phyloP scores from a whole-genome alignment of 805 yeast genomes.

The Candida coquimbonensis region DNA sequence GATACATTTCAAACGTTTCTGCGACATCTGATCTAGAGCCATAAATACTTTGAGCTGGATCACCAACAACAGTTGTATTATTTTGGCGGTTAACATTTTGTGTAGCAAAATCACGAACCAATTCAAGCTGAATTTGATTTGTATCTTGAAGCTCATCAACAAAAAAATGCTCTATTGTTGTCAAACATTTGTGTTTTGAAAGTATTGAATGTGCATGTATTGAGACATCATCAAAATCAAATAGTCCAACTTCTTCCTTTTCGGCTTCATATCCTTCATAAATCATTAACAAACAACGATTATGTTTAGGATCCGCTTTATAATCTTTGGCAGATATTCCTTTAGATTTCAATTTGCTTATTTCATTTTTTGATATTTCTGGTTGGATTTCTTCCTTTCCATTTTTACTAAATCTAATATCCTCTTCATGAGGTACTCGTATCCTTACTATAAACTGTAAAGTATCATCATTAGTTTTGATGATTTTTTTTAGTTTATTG shows the following conservation, averaged over 20 bases:
- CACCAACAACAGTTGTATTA: constrained; percentile 86
- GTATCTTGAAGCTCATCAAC: constrained; percentile 97
- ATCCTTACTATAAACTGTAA: no score
- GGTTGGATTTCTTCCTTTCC: background rate
- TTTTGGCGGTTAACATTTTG: constrained; percentile 33
- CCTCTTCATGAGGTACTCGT: no score
- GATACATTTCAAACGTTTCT: constrained; percentile 47
- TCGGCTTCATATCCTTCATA: constrained; percentile 48
- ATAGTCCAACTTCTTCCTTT: constrained; percentile 30
- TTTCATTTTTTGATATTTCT: constrained; percentile 12
- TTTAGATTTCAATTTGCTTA: constrained; percentile 51
- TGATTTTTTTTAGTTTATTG: constrained; percentile 29
- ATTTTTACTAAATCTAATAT: no score
- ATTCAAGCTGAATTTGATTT: constrained; percentile 65
- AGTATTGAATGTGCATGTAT: constrained; percentile 48
- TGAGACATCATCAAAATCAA: constrained; percentile 85
- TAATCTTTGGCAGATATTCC: constrained; percentile 42
- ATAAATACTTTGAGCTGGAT: constrained; percentile 93
- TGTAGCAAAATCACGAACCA: constrained; percentile 48
- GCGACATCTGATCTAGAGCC: constrained; percentile 78
- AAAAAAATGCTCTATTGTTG: constrained; percentile 55
- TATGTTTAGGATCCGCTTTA: constrained; percentile 18
- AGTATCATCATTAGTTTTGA: constrained; percentile 9
- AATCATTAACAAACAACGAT: constrained; percentile 30
- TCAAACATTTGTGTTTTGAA: constrained; percentile 10